A percentile compares a stretch with the other conserved stretches of the same genome.
phyloP scores from a whole-genome alignment of 495 filamentous ascomycete genomes.

The Cenococcum geophilum region DNA sequence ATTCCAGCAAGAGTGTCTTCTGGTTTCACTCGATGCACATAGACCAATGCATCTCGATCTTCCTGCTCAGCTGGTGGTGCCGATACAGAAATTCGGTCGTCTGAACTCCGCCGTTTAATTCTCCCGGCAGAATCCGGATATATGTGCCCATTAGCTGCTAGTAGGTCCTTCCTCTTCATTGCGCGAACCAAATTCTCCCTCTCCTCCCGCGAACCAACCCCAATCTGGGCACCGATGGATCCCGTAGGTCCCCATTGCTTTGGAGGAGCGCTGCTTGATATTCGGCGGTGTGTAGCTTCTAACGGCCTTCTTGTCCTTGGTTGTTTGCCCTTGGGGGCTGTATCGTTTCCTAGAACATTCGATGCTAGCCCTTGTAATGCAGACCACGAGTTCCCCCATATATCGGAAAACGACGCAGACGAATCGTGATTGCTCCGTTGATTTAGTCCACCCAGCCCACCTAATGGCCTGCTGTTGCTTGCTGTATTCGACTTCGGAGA shows the following conservation, averaged over 20 bases:
- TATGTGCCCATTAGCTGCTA: slow-evolving; percentile 49
- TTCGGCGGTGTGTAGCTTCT: slow-evolving; percentile 41
- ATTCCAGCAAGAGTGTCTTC: slow-evolving; percentile 85
- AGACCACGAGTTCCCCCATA: slow-evolving; percentile 40
- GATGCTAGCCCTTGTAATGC: slow-evolving; percentile 41
- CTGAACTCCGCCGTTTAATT: slow-evolving; percentile 57
- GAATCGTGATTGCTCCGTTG: slow-evolving; percentile 5
- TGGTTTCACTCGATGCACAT: slow-evolving; percentile 78
- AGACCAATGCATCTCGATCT: slow-evolving; percentile 71
- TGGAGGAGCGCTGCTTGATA: slow-evolving; percentile 40
- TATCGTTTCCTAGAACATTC: slow-evolving; percentile 39
- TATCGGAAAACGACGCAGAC: slow-evolving; percentile 20
- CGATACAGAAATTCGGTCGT: slow-evolving; percentile 43
- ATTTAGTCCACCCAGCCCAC: slow-evolving; percentile 19
- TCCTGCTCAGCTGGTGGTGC: slow-evolving; percentile 41
- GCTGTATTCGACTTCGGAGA: slow-evolving; percentile 12
- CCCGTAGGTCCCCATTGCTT: slow-evolving; percentile 53
- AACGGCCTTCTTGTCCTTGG: slow-evolving; percentile 43
- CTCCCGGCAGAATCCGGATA: slow-evolving; percentile 43
- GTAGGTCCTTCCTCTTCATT: slow-evolving; percentile 56
- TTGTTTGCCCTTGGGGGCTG: slow-evolving; percentile 31
- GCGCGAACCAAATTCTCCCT: slow-evolving; percentile 53
- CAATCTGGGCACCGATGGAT: slow-evolving; percentile 43
- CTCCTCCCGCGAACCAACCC: slow-evolving; percentile 52
- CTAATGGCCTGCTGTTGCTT: slow-evolving; percentile 12